Percentiles rank a stretch among this genome's conserved stretches.
These are phyloP conservation scores for Metschnikowia vanudenii DNA, from an alignment of 805 yeast genomes.

Conservation along the genomic window DNA sequence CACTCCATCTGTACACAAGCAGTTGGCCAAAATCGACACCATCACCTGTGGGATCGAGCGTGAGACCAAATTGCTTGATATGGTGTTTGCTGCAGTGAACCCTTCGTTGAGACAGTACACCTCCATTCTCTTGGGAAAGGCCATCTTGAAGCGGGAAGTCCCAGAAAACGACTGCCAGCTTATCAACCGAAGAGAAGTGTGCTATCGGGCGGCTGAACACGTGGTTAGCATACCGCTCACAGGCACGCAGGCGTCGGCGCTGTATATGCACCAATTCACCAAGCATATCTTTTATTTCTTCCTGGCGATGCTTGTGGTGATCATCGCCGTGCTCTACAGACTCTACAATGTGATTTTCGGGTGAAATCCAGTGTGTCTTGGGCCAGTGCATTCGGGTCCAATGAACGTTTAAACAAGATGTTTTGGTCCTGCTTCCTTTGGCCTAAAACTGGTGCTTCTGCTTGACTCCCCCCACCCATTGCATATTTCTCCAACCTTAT, in stretches of 20 bases:
- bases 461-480: no score
- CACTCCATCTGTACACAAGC: constrained; percentile 25
- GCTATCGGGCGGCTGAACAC: constrained; percentile 42
- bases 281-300: constrained; percentile 26
- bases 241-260: constrained; percentile 29
- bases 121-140: constrained; percentile 37
- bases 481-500: no score
- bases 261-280: constrained; percentile 23
- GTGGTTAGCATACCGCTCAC: constrained; percentile 43
- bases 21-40: constrained; percentile 36
- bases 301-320: constrained; percentile 25
- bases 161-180: constrained; percentile 30
- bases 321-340: constrained; percentile 29
- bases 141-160: constrained; percentile 38
- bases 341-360: constrained; percentile 23
- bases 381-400: no score
- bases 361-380: neutral
- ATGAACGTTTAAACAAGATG: no score
- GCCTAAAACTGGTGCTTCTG: no score
- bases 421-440: no score
- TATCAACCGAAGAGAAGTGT: constrained; percentile 36
- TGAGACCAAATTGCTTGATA: constrained; percentile 30
- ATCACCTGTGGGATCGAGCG: constrained; percentile 38
- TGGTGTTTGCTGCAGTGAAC: constrained; percentile 33
- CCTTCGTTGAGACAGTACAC: constrained; percentile 38